Conservation (phyloP, 768 basidiomycete genomes). For the Lactifluus pinguis region DNA sequence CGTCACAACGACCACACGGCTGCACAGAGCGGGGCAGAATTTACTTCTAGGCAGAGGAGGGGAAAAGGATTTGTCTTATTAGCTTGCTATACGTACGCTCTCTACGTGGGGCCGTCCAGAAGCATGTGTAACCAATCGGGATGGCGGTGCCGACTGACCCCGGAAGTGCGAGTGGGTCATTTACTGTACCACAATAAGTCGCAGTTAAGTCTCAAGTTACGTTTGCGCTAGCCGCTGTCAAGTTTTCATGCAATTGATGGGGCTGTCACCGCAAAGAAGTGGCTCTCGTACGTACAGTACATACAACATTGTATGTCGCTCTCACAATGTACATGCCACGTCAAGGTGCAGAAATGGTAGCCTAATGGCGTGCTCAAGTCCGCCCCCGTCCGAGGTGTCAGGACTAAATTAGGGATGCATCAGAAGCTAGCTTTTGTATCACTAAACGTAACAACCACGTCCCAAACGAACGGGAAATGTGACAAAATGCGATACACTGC, state of each 20-base stretch:
- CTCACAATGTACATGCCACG: not conserved
- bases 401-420: not conserved
- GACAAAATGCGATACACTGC: constrained; percentile 8
- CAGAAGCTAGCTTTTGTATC: not conserved
- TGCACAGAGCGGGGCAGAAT: no score
- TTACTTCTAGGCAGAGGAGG: no score
- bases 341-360: not conserved
- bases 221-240: not conserved
- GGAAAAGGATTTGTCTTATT: no score
- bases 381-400: not conserved
- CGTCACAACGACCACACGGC: no score
- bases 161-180: no score
- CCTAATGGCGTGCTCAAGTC: not conserved
- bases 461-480: no score
- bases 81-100: no score
- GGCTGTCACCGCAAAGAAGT: constrained; percentile 8
- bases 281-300: constrained; percentile 8
- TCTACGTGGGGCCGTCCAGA: no score
- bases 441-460: constrained; percentile 2
- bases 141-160: no score
- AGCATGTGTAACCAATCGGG: no score
- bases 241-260: not conserved
- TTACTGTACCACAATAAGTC: no score
- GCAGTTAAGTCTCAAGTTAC: no score
- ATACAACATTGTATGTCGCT: not conserved